phyloP scores from a whole-genome alignment of 2,329 filamentous ascomycete species.

The Erysiphe neolycopersici region DNA sequence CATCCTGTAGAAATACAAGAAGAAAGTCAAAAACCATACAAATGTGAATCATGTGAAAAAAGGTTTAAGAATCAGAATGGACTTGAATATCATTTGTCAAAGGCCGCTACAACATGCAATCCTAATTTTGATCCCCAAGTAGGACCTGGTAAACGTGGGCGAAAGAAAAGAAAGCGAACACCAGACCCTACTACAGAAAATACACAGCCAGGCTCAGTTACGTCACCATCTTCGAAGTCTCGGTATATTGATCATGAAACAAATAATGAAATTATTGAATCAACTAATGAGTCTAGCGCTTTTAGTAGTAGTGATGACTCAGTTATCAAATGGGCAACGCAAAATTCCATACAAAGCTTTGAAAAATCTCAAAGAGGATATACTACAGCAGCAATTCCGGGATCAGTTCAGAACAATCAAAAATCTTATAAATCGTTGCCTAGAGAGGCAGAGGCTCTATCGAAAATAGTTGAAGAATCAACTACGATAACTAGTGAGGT shows the following conservation, averaged over 20 bases:
- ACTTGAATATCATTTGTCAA: conserved; percentile 12
- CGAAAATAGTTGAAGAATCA: conserved; percentile 1
- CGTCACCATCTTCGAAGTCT: background rate
- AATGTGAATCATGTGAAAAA: conserved; percentile 10
- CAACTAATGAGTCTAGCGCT: conserved; percentile 1
- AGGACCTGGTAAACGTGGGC: conserved; percentile 1
- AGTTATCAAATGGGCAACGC: conserved; percentile 2
- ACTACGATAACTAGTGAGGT: background rate
- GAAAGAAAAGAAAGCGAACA: background rate
- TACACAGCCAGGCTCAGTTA: background rate
- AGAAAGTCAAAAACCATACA: conserved; percentile 8
- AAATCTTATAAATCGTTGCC: conserved; percentile 1
- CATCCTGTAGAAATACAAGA: conserved; percentile 3
- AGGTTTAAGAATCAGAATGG: conserved; percentile 13
- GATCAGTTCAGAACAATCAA: background rate
- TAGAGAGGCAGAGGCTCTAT: conserved; percentile 1
- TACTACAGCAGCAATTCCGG: background rate
- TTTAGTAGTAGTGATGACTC: conserved; percentile 3
- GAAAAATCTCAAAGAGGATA: background rate
- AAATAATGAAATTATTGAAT: background rate
- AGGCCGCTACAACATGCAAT: conserved; percentile 12
- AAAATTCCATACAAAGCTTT: conserved; percentile 1
- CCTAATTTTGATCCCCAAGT: conserved; percentile 7
- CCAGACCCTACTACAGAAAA: background rate
- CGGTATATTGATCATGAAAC: background rate